These are phyloP conservation scores for Quercus wislizeni DNA, from an alignment of 306 rosid species.

Conservation along the genomic window DNA sequence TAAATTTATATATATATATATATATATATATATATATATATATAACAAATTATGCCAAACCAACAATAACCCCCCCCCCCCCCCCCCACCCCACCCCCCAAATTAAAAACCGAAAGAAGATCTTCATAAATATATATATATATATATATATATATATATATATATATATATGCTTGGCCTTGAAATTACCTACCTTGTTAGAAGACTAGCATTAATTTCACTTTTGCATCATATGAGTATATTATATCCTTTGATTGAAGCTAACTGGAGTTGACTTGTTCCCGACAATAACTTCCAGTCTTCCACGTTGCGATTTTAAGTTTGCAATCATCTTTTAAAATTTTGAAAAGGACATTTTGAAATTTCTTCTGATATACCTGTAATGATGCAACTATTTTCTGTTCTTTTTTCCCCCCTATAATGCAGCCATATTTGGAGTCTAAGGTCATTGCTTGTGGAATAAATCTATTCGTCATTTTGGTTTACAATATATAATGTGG, in stretches of 20 bases:
- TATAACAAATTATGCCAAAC: too few relatives aligned
- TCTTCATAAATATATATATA: background rate
- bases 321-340: background rate
- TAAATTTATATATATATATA: too few relatives aligned
- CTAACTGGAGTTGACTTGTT: background rate
- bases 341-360: background rate
- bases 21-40: too few relatives aligned
- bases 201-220: background rate
- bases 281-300: background rate
- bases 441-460: constrained; percentile 4
- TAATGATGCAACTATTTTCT: background rate
- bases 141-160: background rate
- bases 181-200: background rate
- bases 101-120: too few relatives aligned
- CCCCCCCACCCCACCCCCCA: too few relatives aligned
- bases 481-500: background rate
- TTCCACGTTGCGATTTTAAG: constrained; percentile 12
- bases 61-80: too few relatives aligned
- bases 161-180: constrained; percentile 1
- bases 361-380: background rate
- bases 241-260: background rate
- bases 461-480: background rate
- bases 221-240: background rate
- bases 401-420: background rate
- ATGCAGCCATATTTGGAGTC: constrained; percentile 2